Base-by-base conservation (phyloP, 495 filamentous ascomycete species). In the Neurospora sp. region DNA sequence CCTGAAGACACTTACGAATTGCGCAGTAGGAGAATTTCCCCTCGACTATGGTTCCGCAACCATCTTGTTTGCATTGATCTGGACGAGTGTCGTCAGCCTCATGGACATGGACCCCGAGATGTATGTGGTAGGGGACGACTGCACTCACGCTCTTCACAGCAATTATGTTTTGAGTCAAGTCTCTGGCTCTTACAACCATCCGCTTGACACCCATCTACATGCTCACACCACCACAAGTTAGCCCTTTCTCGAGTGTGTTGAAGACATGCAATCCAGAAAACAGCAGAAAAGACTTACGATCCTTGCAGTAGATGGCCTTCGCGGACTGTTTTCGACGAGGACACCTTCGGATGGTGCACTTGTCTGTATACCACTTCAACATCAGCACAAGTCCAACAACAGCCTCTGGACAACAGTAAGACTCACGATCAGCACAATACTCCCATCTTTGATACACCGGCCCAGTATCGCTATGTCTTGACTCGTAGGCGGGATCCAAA, bases 371-470 rank as follows among this genome's bases (percentile, higher is more conserved):
- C 69, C n/a, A 5, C 9, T 39, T 27, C n/a, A 1, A 3, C 16
- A 38, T 45, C 8, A 38, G 53, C 27, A 18, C 35, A 44, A 18
- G 22, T 31, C 12, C 27, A 27, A 27, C 27, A 61, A 61, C 6
- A 61, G 22, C 22, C 2, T 61, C 3, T 8, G 1, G 5, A 14
- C 38, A n/a, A 22, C 20, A 8, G 10, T 31, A 22, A 72, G 16
- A 75, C 78, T 31, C 41, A 80, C 78, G 78, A 27, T 80, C 74
- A 9, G 75, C 59, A 69, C 78, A 79, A n/a, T 76, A 71, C 1
- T 78, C 77, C 48, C 70, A 74, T n/a, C 78, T 74, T 8, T 45
- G 44, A 42, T 80, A 78, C 40, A 61, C 68, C n/a, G 77, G 77
- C 22, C 73, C 39, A 38, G 71, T 35, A 4, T 72, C 71, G 20